phyloP scores from a whole-genome alignment of 345 rosid genomes.

The Gossypium ekmanianum region DNA sequence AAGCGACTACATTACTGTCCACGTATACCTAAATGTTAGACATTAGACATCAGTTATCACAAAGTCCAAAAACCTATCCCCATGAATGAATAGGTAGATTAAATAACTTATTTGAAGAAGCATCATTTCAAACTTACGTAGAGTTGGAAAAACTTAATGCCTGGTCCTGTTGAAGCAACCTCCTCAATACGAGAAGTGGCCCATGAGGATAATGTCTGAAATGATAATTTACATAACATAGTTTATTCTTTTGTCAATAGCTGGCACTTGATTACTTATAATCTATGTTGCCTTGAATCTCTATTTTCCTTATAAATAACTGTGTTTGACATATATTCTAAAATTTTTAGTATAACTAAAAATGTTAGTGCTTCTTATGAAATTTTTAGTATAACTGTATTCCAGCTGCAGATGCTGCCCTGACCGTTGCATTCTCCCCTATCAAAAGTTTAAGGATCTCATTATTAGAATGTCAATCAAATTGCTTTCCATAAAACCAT shows the following conservation, averaged over 20 bases:
- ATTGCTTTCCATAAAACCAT: not conserved
- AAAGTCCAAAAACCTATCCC: not conserved
- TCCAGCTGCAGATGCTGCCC: slow-evolving; percentile 82
- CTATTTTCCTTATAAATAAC: too few relatives aligned
- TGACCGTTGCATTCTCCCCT: slow-evolving; percentile 90
- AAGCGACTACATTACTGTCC: not conserved
- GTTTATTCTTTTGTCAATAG: not conserved
- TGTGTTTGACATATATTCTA: too few relatives aligned
- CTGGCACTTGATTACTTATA: too few relatives aligned
- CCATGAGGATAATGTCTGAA: slow-evolving; percentile 85
- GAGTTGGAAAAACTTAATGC: slow-evolving; percentile 94
- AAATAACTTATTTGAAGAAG: not conserved
- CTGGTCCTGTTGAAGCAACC: slow-evolving; percentile 92
- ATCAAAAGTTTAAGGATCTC: slow-evolving; percentile 20
- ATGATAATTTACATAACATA: not conserved
- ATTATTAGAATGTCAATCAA: not conserved
- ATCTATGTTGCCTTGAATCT: not conserved
- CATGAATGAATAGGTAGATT: not conserved
- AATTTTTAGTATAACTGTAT: slow-evolving; percentile 18
- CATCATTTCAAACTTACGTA: slow-evolving; percentile 47
- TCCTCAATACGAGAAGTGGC: slow-evolving; percentile 92
- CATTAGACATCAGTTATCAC: not conserved
- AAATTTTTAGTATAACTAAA: too few relatives aligned
- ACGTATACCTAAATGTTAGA: not conserved
- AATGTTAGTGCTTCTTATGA: too few relatives aligned